These are phyloP conservation scores for Phialemoniopsis sp. DNA, from an alignment of 2,329 filamentous ascomycete species.

Conservation along the genomic window DNA sequence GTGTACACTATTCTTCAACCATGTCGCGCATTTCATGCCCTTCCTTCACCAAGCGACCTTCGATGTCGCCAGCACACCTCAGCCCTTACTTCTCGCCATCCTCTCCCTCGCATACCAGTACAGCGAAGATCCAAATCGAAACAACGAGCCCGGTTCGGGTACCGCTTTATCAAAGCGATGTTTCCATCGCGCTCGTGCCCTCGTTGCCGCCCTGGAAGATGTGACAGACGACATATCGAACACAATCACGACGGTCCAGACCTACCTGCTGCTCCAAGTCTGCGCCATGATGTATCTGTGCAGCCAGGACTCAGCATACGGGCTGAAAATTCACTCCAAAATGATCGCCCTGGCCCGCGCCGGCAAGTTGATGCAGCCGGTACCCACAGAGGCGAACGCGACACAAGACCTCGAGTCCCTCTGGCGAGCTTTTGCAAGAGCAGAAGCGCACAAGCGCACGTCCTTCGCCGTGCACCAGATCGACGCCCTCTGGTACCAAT, in stretches of 20 bases:
- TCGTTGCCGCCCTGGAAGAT: constrained; percentile 16
- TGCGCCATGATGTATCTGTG: constrained; percentile 38
- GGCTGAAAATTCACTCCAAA: constrained; percentile 30
- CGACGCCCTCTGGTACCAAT: constrained; percentile 37
- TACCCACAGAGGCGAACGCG: constrained; percentile 11
- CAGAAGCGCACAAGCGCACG: constrained; percentile 35
- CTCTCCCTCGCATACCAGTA: constrained; percentile 32
- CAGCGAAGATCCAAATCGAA: constrained; percentile 26
- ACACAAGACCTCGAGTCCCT: constrained; percentile 28
- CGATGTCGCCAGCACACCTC: constrained; percentile 15
- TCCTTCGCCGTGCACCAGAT: constrained; percentile 36
- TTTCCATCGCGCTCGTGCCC: constrained; percentile 22
- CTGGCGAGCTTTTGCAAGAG: constrained; percentile 29
- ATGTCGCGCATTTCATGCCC: constrained; percentile 29
- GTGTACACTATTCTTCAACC: constrained; percentile 26
- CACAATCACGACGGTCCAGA: constrained; percentile 25
- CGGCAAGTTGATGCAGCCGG: constrained; percentile 27
- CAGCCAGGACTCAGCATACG: constrained; percentile 24
- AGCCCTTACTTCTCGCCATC: constrained; percentile 25
- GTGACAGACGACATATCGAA: constrained; percentile 12
- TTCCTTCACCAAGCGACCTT: constrained; percentile 31
- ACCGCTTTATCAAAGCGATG: constrained; percentile 22
- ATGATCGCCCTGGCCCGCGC: constrained; percentile 32
- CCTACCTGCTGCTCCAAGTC: constrained; percentile 32
- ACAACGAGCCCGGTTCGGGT: constrained; percentile 17